Evolutionary conservation across 2,329 filamentous ascomycete species (phyloP), one percentile per base, ranked within the genome.

Genomic region (Sclerotinia trifoliorum): DNA sequence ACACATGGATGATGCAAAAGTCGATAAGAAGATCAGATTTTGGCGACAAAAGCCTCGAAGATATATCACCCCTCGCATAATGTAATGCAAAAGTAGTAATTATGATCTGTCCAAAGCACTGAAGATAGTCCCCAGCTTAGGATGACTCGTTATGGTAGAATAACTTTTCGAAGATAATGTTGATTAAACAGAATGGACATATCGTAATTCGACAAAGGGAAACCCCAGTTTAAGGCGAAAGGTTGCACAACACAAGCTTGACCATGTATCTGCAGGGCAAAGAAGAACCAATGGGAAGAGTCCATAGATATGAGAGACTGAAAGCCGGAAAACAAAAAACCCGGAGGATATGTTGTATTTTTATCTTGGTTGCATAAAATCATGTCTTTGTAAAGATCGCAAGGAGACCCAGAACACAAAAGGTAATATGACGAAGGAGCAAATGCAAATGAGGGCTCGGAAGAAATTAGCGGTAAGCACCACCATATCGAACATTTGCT

Each of bases 71-170:
- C n/a, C 60, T 63, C 60, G 60, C 66, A 70, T 71, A 73, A 71
- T 70, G 62, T 63, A 71, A 71, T 73, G 82, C 83, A 85, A 85
- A 84, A 85, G 81, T 79, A 81, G 81, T 86, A 86, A 86, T 78
- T 82, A 85, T 86, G 79, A 85, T 83, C 81, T 86, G 83, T 86
- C 84, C 84, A 86, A 86, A 81, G 80, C 82, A 81, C 83, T 80
- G 80, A 77, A 80, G 80, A 81, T 80, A 78, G 80, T 78, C 76
- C 77, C 78, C 78, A 80, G 81, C 78, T 81, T 86, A 86, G 83
- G 83, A 86, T 86, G 83, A 84, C 79, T 79, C 79, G 81, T 83
- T 81, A 85, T 77, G 73, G 74, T 76, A 73, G 67, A 75, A 73
- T 78, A 78, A 71, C 68, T 77, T 75, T 74, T 70, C 68, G 70